These are phyloP conservation scores for Mycena indigotica DNA, from an alignment of 768 basidiomycete genomes.

Conservation along the genomic window DNA sequence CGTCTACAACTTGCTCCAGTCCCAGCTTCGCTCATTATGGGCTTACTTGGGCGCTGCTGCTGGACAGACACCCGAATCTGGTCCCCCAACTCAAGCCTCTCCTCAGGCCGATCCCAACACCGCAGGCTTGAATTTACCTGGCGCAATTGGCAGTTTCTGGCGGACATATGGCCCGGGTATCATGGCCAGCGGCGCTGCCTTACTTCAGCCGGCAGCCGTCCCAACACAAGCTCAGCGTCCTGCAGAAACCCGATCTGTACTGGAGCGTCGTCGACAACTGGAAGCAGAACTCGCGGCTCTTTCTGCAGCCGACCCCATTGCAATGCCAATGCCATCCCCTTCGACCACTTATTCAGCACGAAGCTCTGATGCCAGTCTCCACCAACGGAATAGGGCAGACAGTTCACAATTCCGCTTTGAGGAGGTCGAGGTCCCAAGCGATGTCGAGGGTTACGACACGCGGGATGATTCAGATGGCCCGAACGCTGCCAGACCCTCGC, in stretches of 20 bases:
- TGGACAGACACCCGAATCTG: constrained; percentile 42
- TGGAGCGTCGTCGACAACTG: constrained; percentile 52
- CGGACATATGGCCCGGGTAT: constrained; percentile 75
- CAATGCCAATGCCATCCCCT: constrained; percentile 36
- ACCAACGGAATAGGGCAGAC: constrained; percentile 45
- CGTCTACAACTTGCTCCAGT: constrained; percentile 66
- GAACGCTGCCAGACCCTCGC: constrained; percentile 10
- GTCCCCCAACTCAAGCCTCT: constrained; percentile 12
- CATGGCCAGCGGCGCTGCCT: constrained; percentile 64
- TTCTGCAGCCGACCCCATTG: constrained; percentile 29
- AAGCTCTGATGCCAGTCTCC: constrained; percentile 34
- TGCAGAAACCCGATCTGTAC: constrained; percentile 36
- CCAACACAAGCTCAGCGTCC: constrained; percentile 35
- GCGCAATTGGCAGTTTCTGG: constrained; percentile 63
- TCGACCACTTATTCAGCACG: constrained; percentile 1
- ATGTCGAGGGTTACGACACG: constrained; percentile 65
- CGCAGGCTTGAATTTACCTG: constrained; percentile 13
- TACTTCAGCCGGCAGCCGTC: constrained; percentile 57
- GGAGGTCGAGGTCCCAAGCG: constrained; percentile 71
- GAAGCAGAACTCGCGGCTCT: constrained; percentile 61
- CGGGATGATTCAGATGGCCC: constrained; percentile 18
- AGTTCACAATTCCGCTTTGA: constrained; percentile 53
- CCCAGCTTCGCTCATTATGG: constrained; percentile 66
- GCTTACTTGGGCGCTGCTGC: constrained; percentile 56
- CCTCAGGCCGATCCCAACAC: constrained; percentile 22